phyloP scores from a whole-genome alignment of 1,139 yeast genomes.

The Tardiomyces digboiensis region DNA sequence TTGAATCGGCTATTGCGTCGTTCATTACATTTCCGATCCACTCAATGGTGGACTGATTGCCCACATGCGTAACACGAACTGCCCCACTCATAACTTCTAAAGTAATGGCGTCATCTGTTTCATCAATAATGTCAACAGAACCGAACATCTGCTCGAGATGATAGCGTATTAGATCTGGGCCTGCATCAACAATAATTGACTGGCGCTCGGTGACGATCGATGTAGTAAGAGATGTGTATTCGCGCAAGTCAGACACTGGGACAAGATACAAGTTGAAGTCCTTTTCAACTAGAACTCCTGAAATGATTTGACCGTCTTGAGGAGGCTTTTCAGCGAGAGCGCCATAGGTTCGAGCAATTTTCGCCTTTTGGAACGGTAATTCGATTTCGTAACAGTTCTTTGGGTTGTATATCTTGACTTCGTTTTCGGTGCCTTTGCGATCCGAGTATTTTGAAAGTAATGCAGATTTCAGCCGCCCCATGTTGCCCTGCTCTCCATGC shows the following conservation, averaged over 20 bases:
- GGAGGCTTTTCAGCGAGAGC: conserved; percentile 44
- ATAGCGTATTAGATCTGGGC: conserved; percentile 72
- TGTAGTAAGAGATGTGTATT: conserved; percentile 79
- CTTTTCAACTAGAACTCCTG: conserved; percentile 89
- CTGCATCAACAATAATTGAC: conserved; percentile 68
- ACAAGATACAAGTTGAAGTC: conserved; percentile 82
- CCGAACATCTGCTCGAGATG: conserved; percentile 97
- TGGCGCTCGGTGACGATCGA: conserved; percentile 81
- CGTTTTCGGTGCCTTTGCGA: conserved; percentile 78
- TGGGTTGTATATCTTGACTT: conserved; percentile 90
- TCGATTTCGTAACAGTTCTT: conserved; percentile 77
- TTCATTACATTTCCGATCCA: conserved; percentile 91
- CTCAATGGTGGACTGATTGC: conserved; percentile 43
- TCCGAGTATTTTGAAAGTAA: conserved; percentile 76
- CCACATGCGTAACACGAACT: conserved; percentile 23
- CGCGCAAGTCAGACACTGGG: conserved; percentile 79
- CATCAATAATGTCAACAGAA: conserved; percentile 54
- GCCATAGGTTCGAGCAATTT: conserved; percentile 82
- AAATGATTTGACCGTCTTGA: conserved; percentile 37
- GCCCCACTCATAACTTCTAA: conserved; percentile 38
- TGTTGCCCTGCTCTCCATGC: conserved; percentile 97
- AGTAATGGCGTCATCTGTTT: conserved; percentile 29
- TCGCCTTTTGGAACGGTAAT: conserved; percentile 72
- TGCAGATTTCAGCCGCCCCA: conserved; percentile 96
- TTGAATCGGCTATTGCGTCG: conserved; percentile 92